These are phyloP conservation scores for Talaromyces liani DNA, from an alignment of 495 filamentous ascomycete species.

Conservation along the genomic window DNA sequence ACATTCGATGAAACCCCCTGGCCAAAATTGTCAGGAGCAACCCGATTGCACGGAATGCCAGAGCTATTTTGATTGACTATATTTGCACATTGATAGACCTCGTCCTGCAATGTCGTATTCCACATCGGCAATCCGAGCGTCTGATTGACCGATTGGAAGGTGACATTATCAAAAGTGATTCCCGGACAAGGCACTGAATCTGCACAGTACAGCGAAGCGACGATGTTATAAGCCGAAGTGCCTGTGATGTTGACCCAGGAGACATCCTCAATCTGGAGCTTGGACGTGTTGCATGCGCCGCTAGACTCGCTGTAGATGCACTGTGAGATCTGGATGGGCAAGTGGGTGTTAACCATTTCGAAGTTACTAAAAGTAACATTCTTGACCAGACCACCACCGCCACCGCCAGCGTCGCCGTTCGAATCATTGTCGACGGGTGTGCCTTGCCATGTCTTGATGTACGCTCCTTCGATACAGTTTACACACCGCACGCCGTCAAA, in stretches of 20 bases:
- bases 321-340: conserved; percentile 49
- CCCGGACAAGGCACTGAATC: conserved; percentile 35
- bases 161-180: conserved; percentile 42
- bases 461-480: conserved; percentile 44
- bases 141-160: conserved; percentile 32
- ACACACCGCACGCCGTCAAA: conserved; percentile 15
- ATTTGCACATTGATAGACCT: conserved; percentile 21
- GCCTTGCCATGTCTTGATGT: conserved; percentile 49
- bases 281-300: conserved; percentile 40
- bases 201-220: conserved; percentile 46
- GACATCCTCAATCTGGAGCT: conserved; percentile 41
- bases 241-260: conserved; percentile 51
- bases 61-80: conserved; percentile 13
- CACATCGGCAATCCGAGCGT: conserved; percentile 18
- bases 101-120: conserved; percentile 16
- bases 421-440: conserved; percentile 15
- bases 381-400: conserved; percentile 30
- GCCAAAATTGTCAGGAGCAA: conserved; percentile 17
- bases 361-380: conserved; percentile 49
- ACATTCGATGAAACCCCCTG: conserved; percentile 16
- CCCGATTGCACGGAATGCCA: conserved; percentile 19
- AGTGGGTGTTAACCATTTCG: conserved; percentile 37
- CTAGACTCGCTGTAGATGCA: conserved; percentile 46
- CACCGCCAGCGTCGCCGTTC: conserved; percentile 27
- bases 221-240: conserved; percentile 47